Percentiles rank a stretch among this genome's conserved stretches.
Evolutionary conservation across 2,329 filamentous ascomycete species (phyloP).

Genomic region (Xylaria sp.): DNA sequence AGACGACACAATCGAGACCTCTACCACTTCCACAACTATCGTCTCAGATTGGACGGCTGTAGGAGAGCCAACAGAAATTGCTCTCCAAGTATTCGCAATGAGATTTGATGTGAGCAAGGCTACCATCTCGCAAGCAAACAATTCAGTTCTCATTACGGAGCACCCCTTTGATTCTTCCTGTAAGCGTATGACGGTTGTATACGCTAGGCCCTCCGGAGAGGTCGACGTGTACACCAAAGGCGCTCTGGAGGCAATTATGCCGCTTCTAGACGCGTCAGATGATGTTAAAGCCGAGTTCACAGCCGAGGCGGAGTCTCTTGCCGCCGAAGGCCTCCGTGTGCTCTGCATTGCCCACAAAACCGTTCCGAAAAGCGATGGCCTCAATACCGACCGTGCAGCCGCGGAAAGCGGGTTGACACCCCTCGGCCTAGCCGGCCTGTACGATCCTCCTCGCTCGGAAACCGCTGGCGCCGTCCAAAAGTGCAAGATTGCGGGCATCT

Average conservation of each 20-base stretch:
- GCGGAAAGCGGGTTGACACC: slow-evolving; percentile 70
- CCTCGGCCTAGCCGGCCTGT: slow-evolving; percentile 76
- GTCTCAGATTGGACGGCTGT: slow-evolving; percentile 65
- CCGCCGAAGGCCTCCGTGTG: slow-evolving; percentile 72
- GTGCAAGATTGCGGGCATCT: slow-evolving; percentile 70
- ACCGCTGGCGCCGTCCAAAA: slow-evolving; percentile 68
- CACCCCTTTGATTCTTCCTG: slow-evolving; percentile 78
- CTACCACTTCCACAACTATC: slow-evolving; percentile 58
- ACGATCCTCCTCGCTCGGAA: slow-evolving; percentile 76
- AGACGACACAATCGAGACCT: slow-evolving; percentile 59
- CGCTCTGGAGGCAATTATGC: slow-evolving; percentile 66
- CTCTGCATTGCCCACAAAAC: slow-evolving; percentile 70
- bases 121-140: slow-evolving; percentile 51
- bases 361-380: slow-evolving; percentile 52
- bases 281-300: slow-evolving; percentile 59
- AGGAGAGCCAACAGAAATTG: slow-evolving; percentile 78
- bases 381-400: slow-evolving; percentile 59
- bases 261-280: slow-evolving; percentile 60
- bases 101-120: slow-evolving; percentile 68
- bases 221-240: slow-evolving; percentile 66
- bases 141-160: slow-evolving; percentile 66
- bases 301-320: slow-evolving; percentile 65
- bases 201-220: slow-evolving; percentile 53
- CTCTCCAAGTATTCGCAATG: slow-evolving; percentile 77
- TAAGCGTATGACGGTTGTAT: slow-evolving; percentile 80